A percentile compares a stretch with the other conserved stretches of the same genome.
These are phyloP conservation scores for Plectosphaerella cucumerina DNA, from an alignment of 2,329 filamentous ascomycete genomes.

Conservation along the genomic window DNA sequence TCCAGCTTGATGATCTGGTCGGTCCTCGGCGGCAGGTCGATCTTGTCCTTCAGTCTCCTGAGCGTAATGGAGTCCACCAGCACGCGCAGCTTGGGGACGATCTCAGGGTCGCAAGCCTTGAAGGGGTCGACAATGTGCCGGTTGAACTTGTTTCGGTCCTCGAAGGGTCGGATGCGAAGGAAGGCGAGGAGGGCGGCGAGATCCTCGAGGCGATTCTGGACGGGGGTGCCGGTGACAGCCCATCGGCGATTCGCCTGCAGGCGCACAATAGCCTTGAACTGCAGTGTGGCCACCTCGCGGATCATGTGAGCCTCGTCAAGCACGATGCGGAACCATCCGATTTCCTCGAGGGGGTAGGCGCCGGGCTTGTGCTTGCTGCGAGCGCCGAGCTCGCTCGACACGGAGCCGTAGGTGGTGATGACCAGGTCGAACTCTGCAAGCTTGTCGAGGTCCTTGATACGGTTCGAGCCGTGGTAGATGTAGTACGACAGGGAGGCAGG, in stretches of 20 bases:
- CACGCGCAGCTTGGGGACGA: conserved; percentile 79
- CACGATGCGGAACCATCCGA: conserved; percentile 91
- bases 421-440: conserved; percentile 77
- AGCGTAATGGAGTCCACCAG: conserved; percentile 94
- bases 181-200: conserved; percentile 84
- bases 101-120: conserved; percentile 79
- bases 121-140: conserved; percentile 81
- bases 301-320: conserved; percentile 95
- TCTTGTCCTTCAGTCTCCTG: conserved; percentile 85
- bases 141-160: conserved; percentile 70
- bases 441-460: conserved; percentile 63
- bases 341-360: conserved; percentile 63
- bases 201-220: conserved; percentile 91
- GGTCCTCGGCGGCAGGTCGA: conserved; percentile 70
- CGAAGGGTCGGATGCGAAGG: conserved; percentile 78
- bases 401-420: conserved; percentile 88
- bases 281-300: conserved; percentile 74
- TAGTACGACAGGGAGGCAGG: conserved; percentile 64
- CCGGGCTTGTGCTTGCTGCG: conserved; percentile 58
- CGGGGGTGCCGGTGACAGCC: conserved; percentile 95
- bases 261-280: conserved; percentile 80
- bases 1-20: conserved; percentile 71
- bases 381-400: conserved; percentile 71
- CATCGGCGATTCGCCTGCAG: conserved; percentile 79
- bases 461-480: conserved; percentile 79